Base-by-base conservation (phyloP, 176 grass and related monocot genomes). In the Bothriochloa decipiens region DNA sequence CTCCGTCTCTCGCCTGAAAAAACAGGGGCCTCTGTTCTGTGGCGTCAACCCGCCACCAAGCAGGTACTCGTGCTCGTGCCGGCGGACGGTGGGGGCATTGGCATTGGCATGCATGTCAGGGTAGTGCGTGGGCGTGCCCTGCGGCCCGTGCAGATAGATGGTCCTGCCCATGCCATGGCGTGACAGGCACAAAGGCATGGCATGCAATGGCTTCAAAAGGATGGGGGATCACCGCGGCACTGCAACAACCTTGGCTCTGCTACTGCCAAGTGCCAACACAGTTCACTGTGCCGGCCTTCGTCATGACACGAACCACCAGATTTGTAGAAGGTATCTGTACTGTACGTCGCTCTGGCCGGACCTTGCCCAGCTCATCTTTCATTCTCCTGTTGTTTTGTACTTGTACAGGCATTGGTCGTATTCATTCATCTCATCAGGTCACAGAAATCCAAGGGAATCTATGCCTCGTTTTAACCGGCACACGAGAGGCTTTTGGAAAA, bases 71-170 rank as follows among this genome's bases (percentile, higher is more conserved):
- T 83, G 11, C 77, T 70, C 66, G 57, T 83, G 79, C 60, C 80
- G n/a, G 61, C 68, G 46, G 41, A 25, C 41, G 29, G 45, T 74
- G 79, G 74, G n/a, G n/a, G n/a, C n/a, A n/a, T n/a, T 45, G 52
- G 33, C 33, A 35, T 35, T 35, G 33, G 33, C 33, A 35, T 35
- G 52, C 33, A 27, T 82, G 84, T 25, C 88, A 83, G 78, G n/a
- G 62, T 82, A 70, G 86, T 82, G 86, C 79, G 72, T 78, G 68
- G 74, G 80, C 88, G 88, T 90, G 80, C 74, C 84, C 84, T 57
- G 66, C 20, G 67, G n/a, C n/a, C n/a, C n/a, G n/a, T n/a, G n/a
- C n/a, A n/a, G n/a, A n/a, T 68, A 39, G 79, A 80, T 55, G 80
- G 80, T 28, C 77, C 87, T 81, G 65, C 40, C 79, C 74, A 62